Percentiles rank a stretch among this genome's conserved stretches.
Evolutionary conservation across 495 filamentous ascomycete genomes (phyloP).

Genomic region (Aspergillus biplanus): DNA sequence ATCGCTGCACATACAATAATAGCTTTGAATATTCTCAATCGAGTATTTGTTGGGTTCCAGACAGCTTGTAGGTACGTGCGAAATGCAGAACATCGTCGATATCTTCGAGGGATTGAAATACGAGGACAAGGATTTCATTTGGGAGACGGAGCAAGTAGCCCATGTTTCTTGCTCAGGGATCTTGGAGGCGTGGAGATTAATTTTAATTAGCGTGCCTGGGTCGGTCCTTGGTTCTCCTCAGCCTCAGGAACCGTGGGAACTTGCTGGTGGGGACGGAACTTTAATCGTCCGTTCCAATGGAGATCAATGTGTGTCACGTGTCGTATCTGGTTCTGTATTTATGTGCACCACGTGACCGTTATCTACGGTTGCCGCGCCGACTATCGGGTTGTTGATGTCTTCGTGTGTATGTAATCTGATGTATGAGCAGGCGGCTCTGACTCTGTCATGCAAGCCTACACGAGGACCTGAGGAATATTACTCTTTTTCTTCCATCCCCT

Average conservation of each 20-base stretch:
- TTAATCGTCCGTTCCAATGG: not conserved
- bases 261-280: too few relatives aligned
- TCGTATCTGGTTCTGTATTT: not conserved
- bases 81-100: constrained; percentile 9
- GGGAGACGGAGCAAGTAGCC: not conserved
- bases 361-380: constrained; percentile 3
- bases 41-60: not conserved
- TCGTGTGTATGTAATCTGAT: not conserved
- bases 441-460: constrained; percentile 14
- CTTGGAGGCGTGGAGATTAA: not conserved
- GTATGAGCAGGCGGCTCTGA: not conserved
- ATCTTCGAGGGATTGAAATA: not conserved
- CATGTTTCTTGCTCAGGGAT: not conserved
- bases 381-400: not conserved
- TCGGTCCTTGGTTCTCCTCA: too few relatives aligned
- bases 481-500: constrained; percentile 22
- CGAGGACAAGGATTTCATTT: constrained; percentile 2
- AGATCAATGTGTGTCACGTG: not conserved
- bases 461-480: constrained; percentile 10
- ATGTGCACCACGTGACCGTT: not conserved
- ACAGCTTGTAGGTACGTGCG: constrained; percentile 2
- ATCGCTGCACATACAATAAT: not conserved
- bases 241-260: too few relatives aligned
- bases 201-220: too few relatives aligned
- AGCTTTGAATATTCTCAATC: not conserved